These are phyloP conservation scores for Eremothecium sinecaudum DNA, from an alignment of 1,139 yeast species.

Conservation along the genomic window DNA sequence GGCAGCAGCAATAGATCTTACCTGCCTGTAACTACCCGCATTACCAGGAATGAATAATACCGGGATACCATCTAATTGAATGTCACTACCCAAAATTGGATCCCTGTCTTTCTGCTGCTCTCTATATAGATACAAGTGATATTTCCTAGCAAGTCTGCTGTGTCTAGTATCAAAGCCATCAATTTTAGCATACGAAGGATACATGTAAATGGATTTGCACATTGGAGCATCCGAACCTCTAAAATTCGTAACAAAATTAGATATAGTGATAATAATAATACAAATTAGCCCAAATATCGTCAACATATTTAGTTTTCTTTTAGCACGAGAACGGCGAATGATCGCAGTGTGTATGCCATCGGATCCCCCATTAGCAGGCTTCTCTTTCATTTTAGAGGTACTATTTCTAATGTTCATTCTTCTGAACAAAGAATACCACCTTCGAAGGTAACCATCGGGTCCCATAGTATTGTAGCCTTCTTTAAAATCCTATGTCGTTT, in stretches of 20 bases:
- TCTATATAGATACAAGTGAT: slow-evolving; percentile 69
- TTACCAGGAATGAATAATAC: slow-evolving; percentile 93
- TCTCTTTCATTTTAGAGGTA: no score
- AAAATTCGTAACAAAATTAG: slow-evolving; percentile 13
- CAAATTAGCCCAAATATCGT: slow-evolving; percentile 15
- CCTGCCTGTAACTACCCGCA: slow-evolving; percentile 91
- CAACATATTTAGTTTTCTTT: slow-evolving; percentile 10
- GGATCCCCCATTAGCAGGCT: no score
- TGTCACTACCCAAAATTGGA: slow-evolving; percentile 36
- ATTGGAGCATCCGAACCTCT: slow-evolving; percentile 37
- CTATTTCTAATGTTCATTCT: no score
- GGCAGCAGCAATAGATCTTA: slow-evolving; percentile 82
- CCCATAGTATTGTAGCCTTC: no score
- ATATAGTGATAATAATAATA: slow-evolving; percentile 8
- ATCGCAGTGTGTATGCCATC: no score
- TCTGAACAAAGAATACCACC: no score
- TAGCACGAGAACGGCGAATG: no score
- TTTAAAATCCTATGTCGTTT: no score
- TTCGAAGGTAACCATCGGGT: no score
- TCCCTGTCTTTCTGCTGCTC: slow-evolving; percentile 63
- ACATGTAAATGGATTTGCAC: slow-evolving; percentile 60
- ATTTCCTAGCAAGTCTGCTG: slow-evolving; percentile 68
- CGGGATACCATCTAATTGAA: slow-evolving; percentile 63
- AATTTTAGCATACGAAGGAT: slow-evolving; percentile 67
- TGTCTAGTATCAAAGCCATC: slow-evolving; percentile 61